Evolutionary conservation across 2,329 filamentous ascomycete species (phyloP), one percentile per base, ranked within the genome.

Genomic region (Aureobasidium sp.): DNA sequence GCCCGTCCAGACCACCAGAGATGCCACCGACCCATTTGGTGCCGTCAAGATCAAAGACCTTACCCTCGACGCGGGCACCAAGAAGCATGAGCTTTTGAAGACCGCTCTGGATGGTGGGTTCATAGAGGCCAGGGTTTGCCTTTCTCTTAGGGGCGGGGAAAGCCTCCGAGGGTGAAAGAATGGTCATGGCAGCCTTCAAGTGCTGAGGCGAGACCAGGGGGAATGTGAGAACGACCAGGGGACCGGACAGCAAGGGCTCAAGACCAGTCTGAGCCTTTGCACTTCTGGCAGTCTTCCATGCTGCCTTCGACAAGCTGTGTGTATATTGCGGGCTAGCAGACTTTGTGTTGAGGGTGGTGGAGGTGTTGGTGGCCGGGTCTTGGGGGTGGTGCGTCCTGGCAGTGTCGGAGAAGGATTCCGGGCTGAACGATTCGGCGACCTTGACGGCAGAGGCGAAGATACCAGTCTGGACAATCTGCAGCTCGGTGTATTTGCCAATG

Each of bases 391-490:
- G 57, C 22, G 63, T 62, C 7, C n/a, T 63, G 48, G 36, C 58
- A 15, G 20, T 66, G 65, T 66, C 41, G 67, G 68, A 41, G 67
- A 53, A 11, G 59, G 64, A 6, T 65, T 67, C 58, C 1, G 79
- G 77, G 37, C 77, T 68, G 73, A 82, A 95, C 76, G 91, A 95
- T 72, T 97, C 93, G 64, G 92, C 87, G 57, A 97, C 84, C 67
- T 88, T 87, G 65, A 97, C 79, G 1, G 93, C 92, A 20, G 90
- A 85, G 67, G 87, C 87, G 72, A 99, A 90, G 71, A 99, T 95
- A 71, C 90, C 89, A 15, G 90, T 94, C 71, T 94, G 88, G 62
- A 99, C 79, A 29, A 96, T 89, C 73, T 95, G 88, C 29, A 97
- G 73, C 75, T 90, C 87, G 29, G 78, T 73, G 6, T 76, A 75